Conservation (phyloP, 495 filamentous ascomycete species). For the Penicillium ochrochloron region DNA sequence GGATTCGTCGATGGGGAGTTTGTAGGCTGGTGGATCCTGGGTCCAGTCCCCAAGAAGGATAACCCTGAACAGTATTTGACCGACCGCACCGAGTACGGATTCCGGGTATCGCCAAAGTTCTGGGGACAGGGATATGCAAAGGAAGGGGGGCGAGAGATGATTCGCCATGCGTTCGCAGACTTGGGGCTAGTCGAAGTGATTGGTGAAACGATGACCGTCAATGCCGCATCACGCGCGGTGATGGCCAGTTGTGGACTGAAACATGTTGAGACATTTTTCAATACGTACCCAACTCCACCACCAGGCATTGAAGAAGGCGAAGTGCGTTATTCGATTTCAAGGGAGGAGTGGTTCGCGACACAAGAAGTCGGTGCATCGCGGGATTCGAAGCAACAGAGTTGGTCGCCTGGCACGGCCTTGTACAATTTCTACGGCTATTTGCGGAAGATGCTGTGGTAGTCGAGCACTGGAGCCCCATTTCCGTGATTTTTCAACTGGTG, state of each 20-base stretch:
- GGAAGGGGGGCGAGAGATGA: slow-evolving; percentile 19
- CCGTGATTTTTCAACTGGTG: too few species aligned
- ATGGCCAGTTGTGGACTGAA: slow-evolving; percentile 23
- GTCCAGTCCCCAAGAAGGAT: slow-evolving; percentile 7
- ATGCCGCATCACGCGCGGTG: slow-evolving; percentile 11
- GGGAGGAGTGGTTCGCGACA: slow-evolving; percentile 15
- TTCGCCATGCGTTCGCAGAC: slow-evolving; percentile 21
- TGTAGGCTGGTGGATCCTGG: slow-evolving; percentile 29
- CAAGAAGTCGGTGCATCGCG: not conserved
- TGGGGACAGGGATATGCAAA: slow-evolving; percentile 26
- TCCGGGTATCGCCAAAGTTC: slow-evolving; percentile 17
- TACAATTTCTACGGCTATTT: not conserved
- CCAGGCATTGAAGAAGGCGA: slow-evolving; percentile 27
- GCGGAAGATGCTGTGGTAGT: not conserved
- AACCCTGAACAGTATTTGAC: slow-evolving; percentile 19
- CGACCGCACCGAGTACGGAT: slow-evolving; percentile 19
- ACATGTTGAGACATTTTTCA: slow-evolving; percentile 23
- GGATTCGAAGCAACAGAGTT: not conserved
- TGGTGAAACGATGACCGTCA: slow-evolving; percentile 29
- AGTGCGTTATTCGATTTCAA: slow-evolving; percentile 22
- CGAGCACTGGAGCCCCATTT: not conserved
- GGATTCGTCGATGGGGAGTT: slow-evolving; percentile 20
- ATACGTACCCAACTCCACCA: slow-evolving; percentile 21
- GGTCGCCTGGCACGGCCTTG: not conserved
- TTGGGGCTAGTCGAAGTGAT: slow-evolving; percentile 21